phyloP scores from a whole-genome alignment of 257 asterid species.

The Fraxinus excelsior region DNA sequence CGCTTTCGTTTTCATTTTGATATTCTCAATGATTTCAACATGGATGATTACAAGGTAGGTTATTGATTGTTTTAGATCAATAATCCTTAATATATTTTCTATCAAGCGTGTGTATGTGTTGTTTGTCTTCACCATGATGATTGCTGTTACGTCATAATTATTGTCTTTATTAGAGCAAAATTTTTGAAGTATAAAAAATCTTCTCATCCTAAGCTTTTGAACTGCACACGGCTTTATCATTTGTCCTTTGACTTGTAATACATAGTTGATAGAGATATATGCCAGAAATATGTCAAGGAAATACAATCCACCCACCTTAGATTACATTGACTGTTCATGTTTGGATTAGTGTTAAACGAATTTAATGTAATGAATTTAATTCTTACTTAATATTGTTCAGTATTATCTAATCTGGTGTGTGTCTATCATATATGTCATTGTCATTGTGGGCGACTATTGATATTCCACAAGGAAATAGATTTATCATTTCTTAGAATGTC shows the following conservation, averaged over 20 bases:
- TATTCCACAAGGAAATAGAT: constrained; percentile 13
- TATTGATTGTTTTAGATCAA: too few species aligned
- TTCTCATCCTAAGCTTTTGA: background rate
- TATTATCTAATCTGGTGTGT: background rate
- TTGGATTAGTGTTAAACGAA: too few species aligned
- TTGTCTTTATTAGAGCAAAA: too few species aligned
- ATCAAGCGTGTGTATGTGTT: too few species aligned
- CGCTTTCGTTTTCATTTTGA: too few species aligned
- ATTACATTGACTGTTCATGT: background rate
- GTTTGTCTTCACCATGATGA: too few species aligned
- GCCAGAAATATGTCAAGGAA: constrained; percentile 17
- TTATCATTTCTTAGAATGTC: constrained; percentile 9
- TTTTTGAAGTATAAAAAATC: background rate
- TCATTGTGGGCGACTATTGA: constrained; percentile 21
- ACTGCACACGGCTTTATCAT: background rate
- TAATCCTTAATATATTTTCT: too few species aligned
- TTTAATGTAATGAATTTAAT: too few species aligned
- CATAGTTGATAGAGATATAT: background rate
- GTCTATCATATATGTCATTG: background rate
- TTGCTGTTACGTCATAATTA: too few species aligned
- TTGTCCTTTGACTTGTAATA: background rate
- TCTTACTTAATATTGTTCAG: background rate
- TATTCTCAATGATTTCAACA: too few species aligned
- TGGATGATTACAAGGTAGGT: too few species aligned
- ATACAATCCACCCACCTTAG: constrained; percentile 2